phyloP scores from a whole-genome alignment of 2,329 filamentous ascomycete species.

The Akanthomyces dipterigenus region DNA sequence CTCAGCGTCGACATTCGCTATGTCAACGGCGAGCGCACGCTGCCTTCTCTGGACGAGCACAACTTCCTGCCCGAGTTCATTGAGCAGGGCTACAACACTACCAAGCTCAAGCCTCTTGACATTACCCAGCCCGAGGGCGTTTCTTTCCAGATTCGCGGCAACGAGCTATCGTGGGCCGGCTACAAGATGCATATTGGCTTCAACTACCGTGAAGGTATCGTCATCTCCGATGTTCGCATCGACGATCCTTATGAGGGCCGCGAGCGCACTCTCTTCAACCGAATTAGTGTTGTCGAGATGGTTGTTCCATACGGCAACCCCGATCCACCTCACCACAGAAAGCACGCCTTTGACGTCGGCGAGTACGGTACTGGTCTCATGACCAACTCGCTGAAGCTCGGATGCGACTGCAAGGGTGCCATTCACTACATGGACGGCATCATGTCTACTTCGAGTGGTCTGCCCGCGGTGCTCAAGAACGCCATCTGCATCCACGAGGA shows the following conservation, averaged over 20 bases:
- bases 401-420: conserved; percentile 64
- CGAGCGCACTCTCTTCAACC: conserved; percentile 56
- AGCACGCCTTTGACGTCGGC: conserved; percentile 64
- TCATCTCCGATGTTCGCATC: conserved; percentile 62
- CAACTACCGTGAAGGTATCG: conserved; percentile 64
- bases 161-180: conserved; percentile 52
- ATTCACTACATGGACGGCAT: conserved; percentile 52
- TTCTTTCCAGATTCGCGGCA: conserved; percentile 40
- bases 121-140: conserved; percentile 35
- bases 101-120: conserved; percentile 31
- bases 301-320: conserved; percentile 62
- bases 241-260: conserved; percentile 39
- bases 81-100: conserved; percentile 27
- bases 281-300: conserved; percentile 65
- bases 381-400: conserved; percentile 59
- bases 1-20: conserved; percentile 36
- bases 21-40: conserved; percentile 42
- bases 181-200: conserved; percentile 68
- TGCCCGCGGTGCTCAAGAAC: conserved; percentile 59
- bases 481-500: conserved; percentile 32
- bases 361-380: conserved; percentile 59
- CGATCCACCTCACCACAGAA: conserved; percentile 55
- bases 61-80: conserved; percentile 33
- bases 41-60: conserved; percentile 31
- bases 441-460: conserved; percentile 63